A percentile compares a stretch with the other conserved stretches of the same genome.
These are phyloP conservation scores for Tephrocybe rancida DNA, from an alignment of 768 basidiomycete species.

Conservation along the genomic window DNA sequence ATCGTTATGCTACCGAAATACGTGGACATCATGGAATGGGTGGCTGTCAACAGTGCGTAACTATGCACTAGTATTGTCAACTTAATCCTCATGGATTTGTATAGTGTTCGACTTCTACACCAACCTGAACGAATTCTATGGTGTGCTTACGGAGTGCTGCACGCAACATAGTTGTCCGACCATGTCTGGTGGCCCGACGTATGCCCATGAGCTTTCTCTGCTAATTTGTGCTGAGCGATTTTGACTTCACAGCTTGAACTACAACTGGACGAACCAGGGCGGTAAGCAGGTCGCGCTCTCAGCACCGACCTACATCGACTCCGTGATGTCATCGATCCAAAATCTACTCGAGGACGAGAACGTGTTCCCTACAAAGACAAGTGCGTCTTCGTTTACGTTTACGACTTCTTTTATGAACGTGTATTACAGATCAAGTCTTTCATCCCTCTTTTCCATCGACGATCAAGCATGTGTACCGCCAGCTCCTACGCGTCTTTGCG, in stretches of 20 bases:
- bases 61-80: neutral
- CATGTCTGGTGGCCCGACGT: conserved; percentile 91
- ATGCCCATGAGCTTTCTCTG: conserved; percentile 24
- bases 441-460: conserved; percentile 88
- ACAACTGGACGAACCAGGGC: conserved; percentile 92
- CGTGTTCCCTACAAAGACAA: conserved; percentile 94
- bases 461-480: conserved; percentile 92
- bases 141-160: conserved; percentile 90
- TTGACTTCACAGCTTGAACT: conserved; percentile 67
- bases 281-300: conserved; percentile 86
- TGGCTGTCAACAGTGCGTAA: conserved; percentile 86
- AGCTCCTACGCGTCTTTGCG: conserved; percentile 95
- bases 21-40: conserved; percentile 96
- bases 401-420: neutral
- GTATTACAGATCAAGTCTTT: conserved; percentile 74
- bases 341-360: conserved; percentile 93
- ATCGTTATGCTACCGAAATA: conserved; percentile 97
- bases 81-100: neutral
- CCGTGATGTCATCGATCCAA: conserved; percentile 97
- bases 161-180: conserved; percentile 87
- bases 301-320: conserved; percentile 96
- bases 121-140: conserved; percentile 97
- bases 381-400: conserved; percentile 41
- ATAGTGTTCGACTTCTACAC: conserved; percentile 97
- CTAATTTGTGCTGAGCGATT: neutral